These are phyloP conservation scores for Fusarium haematococcum DNA, from an alignment of 2,329 filamentous ascomycete genomes.

Conservation along the genomic window DNA sequence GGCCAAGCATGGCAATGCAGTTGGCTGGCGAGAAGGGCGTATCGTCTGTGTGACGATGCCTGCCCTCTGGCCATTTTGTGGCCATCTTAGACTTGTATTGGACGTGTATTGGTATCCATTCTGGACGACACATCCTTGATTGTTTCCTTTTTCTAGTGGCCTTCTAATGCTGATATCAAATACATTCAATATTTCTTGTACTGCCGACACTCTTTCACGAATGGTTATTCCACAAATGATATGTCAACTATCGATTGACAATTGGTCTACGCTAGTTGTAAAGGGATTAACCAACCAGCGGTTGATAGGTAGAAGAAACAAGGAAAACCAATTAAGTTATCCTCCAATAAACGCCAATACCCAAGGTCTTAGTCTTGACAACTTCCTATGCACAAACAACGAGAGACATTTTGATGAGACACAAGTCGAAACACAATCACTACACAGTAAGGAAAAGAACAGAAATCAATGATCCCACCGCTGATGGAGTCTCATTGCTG, in stretches of 20 bases:
- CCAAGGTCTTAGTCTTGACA: not conserved
- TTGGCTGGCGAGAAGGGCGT: constrained; percentile 33
- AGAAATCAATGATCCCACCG: not conserved
- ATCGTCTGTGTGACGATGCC: not conserved
- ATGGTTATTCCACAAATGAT: not conserved
- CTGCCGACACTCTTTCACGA: not conserved
- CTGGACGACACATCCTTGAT: constrained; percentile 47
- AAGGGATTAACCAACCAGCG: not conserved
- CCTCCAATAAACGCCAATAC: constrained; percentile 19
- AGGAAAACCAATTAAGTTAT: not conserved
- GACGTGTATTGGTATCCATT: constrained; percentile 44
- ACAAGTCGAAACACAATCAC: constrained; percentile 6
- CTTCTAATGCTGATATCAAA: constrained; percentile 74
- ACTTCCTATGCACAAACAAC: not conserved
- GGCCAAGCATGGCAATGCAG: constrained; percentile 35
- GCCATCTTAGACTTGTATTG: constrained; percentile 39
- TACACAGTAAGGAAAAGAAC: not conserved
- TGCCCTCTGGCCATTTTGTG: constrained; percentile 27
- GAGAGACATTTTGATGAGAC: constrained; percentile 10
- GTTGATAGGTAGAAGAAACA: constrained; percentile 5
- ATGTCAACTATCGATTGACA: not conserved
- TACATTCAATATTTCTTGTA: constrained; percentile 54
- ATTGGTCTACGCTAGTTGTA: not conserved
- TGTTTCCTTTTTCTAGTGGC: constrained; percentile 66
- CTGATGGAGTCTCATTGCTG: not conserved